Evolutionary conservation across 2,329 filamentous ascomycete genomes (phyloP).

Genomic region (Colletotrichum camelliae): DNA sequence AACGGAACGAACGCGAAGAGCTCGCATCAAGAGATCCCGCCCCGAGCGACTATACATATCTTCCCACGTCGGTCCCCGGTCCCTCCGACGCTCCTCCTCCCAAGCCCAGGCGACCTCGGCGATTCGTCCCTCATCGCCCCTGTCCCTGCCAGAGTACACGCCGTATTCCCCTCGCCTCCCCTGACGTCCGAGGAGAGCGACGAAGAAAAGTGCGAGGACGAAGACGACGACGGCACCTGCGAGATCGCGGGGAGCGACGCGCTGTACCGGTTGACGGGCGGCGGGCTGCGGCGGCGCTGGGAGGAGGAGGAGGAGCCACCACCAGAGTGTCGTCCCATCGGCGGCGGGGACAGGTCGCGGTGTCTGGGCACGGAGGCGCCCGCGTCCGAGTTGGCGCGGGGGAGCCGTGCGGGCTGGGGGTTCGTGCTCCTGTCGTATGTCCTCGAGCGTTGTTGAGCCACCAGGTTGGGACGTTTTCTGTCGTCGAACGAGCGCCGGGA

Average conservation of each 20-base stretch:
- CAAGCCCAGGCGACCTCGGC: neutral
- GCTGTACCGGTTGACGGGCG: constrained; percentile 5
- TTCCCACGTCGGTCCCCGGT: constrained; percentile 3
- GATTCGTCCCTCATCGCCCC: neutral
- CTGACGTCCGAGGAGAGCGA: neutral
- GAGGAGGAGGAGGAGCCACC: neutral
- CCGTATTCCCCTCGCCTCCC: neutral
- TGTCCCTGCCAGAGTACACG: neutral
- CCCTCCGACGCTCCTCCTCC: neutral
- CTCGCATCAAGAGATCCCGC: neutral
- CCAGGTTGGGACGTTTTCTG: neutral
- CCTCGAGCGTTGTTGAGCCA: neutral
- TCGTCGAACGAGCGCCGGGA: neutral
- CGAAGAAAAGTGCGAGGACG: neutral
- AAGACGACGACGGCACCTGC: neutral
- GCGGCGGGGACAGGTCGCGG: constrained; percentile 1
- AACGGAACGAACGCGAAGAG: constrained; percentile 1
- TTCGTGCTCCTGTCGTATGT: neutral
- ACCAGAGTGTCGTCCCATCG: neutral
- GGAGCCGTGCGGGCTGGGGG: neutral
- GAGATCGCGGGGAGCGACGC: constrained; percentile 3
- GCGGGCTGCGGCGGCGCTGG: neutral
- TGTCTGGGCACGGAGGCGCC: neutral
- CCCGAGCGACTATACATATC: neutral
- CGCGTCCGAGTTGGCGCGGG: constrained; percentile 8